A percentile compares a stretch with the other conserved stretches of the same genome.
phyloP scores from a whole-genome alignment of 345 rosid genomes.

The Corchorus capsularis region DNA sequence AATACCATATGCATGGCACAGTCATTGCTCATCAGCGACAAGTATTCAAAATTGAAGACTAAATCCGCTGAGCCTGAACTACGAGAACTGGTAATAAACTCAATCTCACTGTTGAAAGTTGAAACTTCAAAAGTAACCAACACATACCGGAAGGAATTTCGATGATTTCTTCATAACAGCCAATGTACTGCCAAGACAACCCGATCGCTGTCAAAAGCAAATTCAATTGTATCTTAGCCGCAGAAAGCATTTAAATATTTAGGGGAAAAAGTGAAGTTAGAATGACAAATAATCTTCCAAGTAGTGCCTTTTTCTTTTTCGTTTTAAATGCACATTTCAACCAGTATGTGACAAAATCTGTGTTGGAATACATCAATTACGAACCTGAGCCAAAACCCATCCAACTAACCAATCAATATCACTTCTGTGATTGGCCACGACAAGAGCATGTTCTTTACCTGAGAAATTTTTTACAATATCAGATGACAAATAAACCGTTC shows the following conservation, averaged over 20 bases:
- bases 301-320: neutral
- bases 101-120: conserved; percentile 3
- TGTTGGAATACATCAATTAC: conserved; percentile 14
- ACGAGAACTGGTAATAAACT: neutral
- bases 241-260: conserved; percentile 4
- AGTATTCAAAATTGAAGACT: neutral
- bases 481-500: conserved; percentile 19
- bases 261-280: neutral
- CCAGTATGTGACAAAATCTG: neutral
- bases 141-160: conserved; percentile 85
- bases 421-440: conserved; percentile 80
- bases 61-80: neutral
- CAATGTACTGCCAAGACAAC: conserved; percentile 89
- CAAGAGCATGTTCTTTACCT: conserved; percentile 95
- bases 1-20: neutral
- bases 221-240: conserved; percentile 24
- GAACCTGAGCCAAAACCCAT: conserved; percentile 94
- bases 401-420: conserved; percentile 99
- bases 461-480: conserved; percentile 22
- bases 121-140: conserved; percentile 1
- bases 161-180: conserved; percentile 98
- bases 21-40: neutral
- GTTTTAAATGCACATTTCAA: neutral
- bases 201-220: conserved; percentile 67
- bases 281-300: neutral